Base-by-base conservation (phyloP, 306 rosid genomes). In the Pyrus pyrifolia region DNA sequence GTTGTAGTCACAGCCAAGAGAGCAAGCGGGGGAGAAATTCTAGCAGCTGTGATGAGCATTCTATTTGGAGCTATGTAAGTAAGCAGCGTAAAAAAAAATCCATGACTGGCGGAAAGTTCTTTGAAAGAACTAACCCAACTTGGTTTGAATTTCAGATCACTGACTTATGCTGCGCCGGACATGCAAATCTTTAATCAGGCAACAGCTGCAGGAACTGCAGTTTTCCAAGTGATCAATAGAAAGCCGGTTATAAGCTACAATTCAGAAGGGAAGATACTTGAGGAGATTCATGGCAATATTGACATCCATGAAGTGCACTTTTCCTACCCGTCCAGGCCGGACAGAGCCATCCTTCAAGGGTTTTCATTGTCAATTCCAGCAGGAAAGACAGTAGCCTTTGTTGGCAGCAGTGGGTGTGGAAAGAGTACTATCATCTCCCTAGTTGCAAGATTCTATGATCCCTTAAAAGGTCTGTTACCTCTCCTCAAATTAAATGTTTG, bases 371-470 rank as follows among this genome's bases (percentile, higher is more conserved):
- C 93, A 33, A 93, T 93, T 75, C 87, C 97, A 51, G 89, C 93
- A 45, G 97, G 96, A 80, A 86, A 87, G 80, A 87, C 96, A 19
- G 73, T 87, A 25, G 97, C 98, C 75, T 81, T 93, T 51, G 98
- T 93, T 22, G 98, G 98, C 49, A 80, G 91, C 76, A 93, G 98
- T 40, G 98, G 98, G n/a, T 93, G 98, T 62, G 98, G 98, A 82
- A 93, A 93, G 83, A 93, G 97, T 79, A 93, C 98, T n/a, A 84
- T 88, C 49, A 89, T 91, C 80, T 91, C 98, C 46, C 79, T 93
- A 2, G 88, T 89, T 38, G 69, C 86, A 55, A 88, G 97, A 86
- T 93, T 93, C 79, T 93, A 93, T 78, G 96, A 93, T 46, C 96
- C 92, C 25, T 75, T 83, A 1, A 78, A 78, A 80, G 97, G 98